Conservation (phyloP, 345 rosid genomes). For the Eucalyptus melliodora region DNA sequence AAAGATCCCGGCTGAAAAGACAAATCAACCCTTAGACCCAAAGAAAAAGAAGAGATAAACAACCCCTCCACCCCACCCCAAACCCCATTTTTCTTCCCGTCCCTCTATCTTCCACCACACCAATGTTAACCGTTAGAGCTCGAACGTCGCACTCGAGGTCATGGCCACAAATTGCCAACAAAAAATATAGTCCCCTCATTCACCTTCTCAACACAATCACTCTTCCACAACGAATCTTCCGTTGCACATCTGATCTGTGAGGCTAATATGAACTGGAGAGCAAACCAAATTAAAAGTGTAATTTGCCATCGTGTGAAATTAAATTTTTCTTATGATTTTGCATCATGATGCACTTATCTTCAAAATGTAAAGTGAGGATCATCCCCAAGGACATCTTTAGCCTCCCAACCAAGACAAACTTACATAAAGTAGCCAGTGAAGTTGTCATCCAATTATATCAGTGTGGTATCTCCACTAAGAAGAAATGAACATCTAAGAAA, state of each 20-base stretch:
- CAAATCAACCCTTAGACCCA: too few relatives aligned
- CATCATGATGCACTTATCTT: neutral
- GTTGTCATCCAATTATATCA: neutral
- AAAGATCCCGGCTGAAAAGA: too few relatives aligned
- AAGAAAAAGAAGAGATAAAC: too few relatives aligned
- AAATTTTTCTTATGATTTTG: neutral
- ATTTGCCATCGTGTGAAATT: fast-evolving
- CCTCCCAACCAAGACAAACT: fast-evolving
- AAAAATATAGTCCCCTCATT: too few relatives aligned
- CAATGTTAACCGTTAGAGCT: neutral
- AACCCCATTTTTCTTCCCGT: too few relatives aligned
- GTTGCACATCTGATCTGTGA: too few relatives aligned
- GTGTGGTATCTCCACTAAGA: fast-evolving
- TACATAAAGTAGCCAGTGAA: neutral
- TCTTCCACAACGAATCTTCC: too few relatives aligned
- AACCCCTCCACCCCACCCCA: too few relatives aligned
- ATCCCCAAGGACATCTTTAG: neutral
- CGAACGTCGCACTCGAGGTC: neutral
- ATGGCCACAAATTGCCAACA: neutral
- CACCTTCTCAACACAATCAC: neutral
- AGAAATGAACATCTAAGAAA: too few relatives aligned
- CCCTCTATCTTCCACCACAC: too few relatives aligned
- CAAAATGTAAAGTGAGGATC: neutral
- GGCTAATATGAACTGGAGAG: too few relatives aligned
- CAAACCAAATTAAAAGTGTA: too few relatives aligned